These are phyloP conservation scores for Lodderomyces parapsilosis DNA, from an alignment of 1,139 yeast genomes.

Conservation along the genomic window DNA sequence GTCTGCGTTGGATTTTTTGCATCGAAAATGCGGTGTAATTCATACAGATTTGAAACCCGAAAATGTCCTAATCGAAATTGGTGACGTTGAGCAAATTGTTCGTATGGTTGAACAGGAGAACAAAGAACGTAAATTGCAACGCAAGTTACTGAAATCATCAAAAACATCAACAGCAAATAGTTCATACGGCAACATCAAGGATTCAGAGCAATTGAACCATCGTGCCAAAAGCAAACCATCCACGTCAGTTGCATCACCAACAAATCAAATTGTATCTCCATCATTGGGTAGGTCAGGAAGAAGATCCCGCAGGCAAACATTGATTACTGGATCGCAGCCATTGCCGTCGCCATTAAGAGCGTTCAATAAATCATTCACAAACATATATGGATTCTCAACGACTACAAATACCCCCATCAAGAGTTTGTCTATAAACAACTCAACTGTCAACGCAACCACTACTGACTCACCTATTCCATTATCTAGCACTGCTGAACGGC, in stretches of 20 bases:
- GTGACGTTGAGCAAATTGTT: conserved; percentile 72
- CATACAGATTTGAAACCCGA: conserved; percentile 93
- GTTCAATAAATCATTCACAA: conserved; percentile 37
- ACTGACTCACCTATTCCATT: conserved; percentile 2
- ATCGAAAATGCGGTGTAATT: conserved; percentile 82
- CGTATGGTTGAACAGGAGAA: conserved; percentile 55
- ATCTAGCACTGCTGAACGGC: conserved; percentile 8
- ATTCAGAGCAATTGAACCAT: background rate
- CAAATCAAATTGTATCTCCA: conserved; percentile 26
- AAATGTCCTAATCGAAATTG: conserved; percentile 77
- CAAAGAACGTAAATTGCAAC: conserved; percentile 42
- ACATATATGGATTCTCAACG: conserved; percentile 36
- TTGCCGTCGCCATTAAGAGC: conserved; percentile 73
- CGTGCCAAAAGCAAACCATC: conserved; percentile 3
- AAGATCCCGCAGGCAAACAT: conserved; percentile 61
- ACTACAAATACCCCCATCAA: conserved; percentile 45
- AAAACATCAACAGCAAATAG: conserved; percentile 19
- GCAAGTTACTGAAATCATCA: conserved; percentile 31
- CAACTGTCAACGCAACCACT: conserved; percentile 1
- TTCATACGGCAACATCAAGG: conserved; percentile 12
- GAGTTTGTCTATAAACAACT: conserved; percentile 13
- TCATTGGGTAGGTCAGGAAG: conserved; percentile 49
- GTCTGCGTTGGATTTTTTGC: conserved; percentile 76
- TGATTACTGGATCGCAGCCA: conserved; percentile 86
- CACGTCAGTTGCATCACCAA: conserved; percentile 16